phyloP scores from a whole-genome alignment of 148 eudicot species.

The Rhododendron williamsianum region DNA sequence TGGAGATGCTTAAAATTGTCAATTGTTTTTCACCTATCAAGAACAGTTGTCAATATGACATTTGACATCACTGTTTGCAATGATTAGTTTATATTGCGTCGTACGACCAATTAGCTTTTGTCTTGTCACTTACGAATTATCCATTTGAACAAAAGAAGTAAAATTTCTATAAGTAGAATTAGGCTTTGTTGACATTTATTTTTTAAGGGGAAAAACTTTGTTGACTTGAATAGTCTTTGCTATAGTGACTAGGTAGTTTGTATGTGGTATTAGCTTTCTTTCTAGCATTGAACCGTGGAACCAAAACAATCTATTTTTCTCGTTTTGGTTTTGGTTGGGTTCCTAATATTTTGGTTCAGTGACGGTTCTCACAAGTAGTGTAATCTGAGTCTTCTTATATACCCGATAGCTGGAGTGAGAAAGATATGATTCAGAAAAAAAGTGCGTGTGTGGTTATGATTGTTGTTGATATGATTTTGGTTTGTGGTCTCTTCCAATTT shows the following conservation, averaged over 20 bases:
- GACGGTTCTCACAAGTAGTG: not conserved
- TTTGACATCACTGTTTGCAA: not conserved
- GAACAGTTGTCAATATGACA: not conserved
- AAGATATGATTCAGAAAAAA: not conserved
- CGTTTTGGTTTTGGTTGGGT: not conserved
- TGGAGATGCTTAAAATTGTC: not conserved
- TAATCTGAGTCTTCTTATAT: not conserved
- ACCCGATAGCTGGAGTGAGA: not conserved
- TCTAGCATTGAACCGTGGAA: not conserved
- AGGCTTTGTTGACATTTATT: not conserved
- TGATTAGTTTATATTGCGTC: not conserved
- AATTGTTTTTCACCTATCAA: not conserved
- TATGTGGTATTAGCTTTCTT: not conserved
- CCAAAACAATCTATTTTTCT: not conserved
- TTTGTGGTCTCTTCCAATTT: not conserved
- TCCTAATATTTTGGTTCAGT: not conserved
- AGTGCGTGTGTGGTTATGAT: not conserved
- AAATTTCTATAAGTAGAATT: not conserved
- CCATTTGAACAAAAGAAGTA: not conserved
- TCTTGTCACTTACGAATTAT: not conserved
- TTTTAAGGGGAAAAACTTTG: not conserved
- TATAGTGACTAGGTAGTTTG: not conserved
- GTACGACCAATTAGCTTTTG: too few species aligned
- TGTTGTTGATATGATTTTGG: not conserved
- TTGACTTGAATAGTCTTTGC: not conserved